A percentile compares a stretch with the other conserved stretches of the same genome.
phyloP scores from a whole-genome alignment of 2,329 filamentous ascomycete species.

The Pseudovirgaria hyperparasitica region DNA sequence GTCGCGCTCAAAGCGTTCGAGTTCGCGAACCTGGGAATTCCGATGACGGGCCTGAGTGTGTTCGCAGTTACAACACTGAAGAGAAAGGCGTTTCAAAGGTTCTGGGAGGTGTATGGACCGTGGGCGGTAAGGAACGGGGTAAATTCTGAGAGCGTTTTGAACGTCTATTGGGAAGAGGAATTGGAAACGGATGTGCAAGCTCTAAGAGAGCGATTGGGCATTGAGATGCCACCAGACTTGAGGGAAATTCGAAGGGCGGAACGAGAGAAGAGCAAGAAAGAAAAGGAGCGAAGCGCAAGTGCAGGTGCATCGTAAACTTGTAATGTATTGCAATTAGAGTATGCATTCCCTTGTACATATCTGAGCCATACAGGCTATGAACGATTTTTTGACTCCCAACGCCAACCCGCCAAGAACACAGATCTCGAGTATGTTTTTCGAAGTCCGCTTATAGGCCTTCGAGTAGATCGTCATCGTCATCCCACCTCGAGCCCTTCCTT shows the following conservation, averaged over 20 bases:
- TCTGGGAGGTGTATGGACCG: conserved; percentile 66
- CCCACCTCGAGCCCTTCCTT: conserved; percentile 65
- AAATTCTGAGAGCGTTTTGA: conserved; percentile 67
- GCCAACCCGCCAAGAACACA: too few relatives aligned
- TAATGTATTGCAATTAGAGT: too few relatives aligned
- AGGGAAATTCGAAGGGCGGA: conserved; percentile 61
- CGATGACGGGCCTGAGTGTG: conserved; percentile 85
- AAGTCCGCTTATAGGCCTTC: too few relatives aligned
- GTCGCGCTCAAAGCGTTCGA: conserved; percentile 97
- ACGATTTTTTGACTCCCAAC: too few relatives aligned
- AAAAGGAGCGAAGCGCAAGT: conserved; percentile 38
- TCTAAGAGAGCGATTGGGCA: conserved; percentile 60
- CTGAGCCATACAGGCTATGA: too few relatives aligned
- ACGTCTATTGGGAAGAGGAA: conserved; percentile 96
- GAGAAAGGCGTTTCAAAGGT: conserved; percentile 49
- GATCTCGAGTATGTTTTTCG: too few relatives aligned
- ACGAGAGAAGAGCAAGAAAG: conserved; percentile 53
- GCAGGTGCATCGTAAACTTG: too few relatives aligned
- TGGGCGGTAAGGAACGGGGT: conserved; percentile 85
- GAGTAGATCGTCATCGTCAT: conserved; percentile 70
- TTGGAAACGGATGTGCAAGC: conserved; percentile 71
- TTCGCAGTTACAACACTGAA: conserved; percentile 57
- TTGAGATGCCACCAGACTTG: conserved; percentile 82
- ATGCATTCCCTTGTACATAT: too few relatives aligned
- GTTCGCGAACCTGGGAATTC: conserved; percentile 84